phyloP scores from a whole-genome alignment of 2,329 filamentous ascomycete species.

The Thermomyces lanuginosus region DNA sequence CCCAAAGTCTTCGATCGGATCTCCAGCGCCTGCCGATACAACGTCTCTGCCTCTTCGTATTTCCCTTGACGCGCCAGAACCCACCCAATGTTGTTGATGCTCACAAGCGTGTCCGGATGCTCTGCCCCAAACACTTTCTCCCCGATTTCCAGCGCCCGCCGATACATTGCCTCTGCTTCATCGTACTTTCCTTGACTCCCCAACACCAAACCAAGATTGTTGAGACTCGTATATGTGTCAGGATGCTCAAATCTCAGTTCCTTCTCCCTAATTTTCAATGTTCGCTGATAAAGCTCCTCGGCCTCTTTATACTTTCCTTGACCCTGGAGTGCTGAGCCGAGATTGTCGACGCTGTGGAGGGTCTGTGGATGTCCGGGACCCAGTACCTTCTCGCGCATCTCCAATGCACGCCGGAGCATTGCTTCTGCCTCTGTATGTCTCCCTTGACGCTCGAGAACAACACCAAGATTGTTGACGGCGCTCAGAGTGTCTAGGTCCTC shows the following conservation, averaged over 20 bases:
- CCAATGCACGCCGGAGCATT: slow-evolving; percentile 3
- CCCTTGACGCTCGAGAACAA: slow-evolving; percentile 4
- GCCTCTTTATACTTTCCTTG: not conserved
- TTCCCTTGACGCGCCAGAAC: slow-evolving; percentile 1
- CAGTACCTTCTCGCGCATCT: slow-evolving; percentile 7
- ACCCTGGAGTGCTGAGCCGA: not conserved
- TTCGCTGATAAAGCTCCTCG: slow-evolving; percentile 5
- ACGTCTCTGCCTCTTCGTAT: slow-evolving; percentile 8
- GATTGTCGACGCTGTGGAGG: not conserved
- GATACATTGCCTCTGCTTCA: slow-evolving; percentile 1
- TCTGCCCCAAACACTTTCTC: slow-evolving; percentile 10
- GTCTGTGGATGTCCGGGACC: slow-evolving; percentile 9
- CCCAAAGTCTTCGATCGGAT: slow-evolving; percentile 2
- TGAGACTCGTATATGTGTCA: not conserved
- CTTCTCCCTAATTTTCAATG: not conserved
- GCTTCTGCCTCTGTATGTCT: slow-evolving; percentile 8
- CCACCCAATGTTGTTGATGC: not conserved
- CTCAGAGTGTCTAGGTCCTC: slow-evolving; percentile 8
- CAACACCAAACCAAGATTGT: not conserved
- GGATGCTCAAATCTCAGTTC: slow-evolving; percentile 1
- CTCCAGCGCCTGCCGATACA: slow-evolving; percentile 3
- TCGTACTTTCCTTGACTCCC: not conserved
- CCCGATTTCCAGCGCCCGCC: slow-evolving; percentile 4
- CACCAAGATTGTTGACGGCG: slow-evolving; percentile 9
- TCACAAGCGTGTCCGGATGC: slow-evolving; percentile 4